A percentile compares a stretch with the other conserved stretches of the same genome.
These are phyloP conservation scores for Aspergillus brunneoviolaceus DNA, from an alignment of 2,329 filamentous ascomycete genomes.

Conservation along the genomic window DNA sequence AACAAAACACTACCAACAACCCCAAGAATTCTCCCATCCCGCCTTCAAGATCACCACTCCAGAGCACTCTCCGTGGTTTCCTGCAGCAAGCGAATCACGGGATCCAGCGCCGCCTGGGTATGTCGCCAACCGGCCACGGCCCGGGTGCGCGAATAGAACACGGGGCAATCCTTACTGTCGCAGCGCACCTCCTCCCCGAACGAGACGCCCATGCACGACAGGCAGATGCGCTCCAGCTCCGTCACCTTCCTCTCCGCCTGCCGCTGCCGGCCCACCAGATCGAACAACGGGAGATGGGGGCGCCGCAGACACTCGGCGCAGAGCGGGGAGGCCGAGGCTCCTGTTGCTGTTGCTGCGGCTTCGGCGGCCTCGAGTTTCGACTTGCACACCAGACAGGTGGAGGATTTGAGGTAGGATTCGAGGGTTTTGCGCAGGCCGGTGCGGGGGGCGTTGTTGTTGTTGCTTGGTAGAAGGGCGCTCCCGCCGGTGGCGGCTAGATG, in stretches of 20 bases:
- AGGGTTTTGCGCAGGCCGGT: slow-evolving; percentile 61
- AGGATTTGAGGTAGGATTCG: slow-evolving; percentile 88
- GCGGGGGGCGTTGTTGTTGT: not conserved
- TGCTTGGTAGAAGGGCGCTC: slow-evolving; percentile 27
- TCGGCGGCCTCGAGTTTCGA: slow-evolving; percentile 53
- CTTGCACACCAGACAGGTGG: slow-evolving; percentile 75
- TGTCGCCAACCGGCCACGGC: slow-evolving; percentile 38
- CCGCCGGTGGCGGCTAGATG: slow-evolving; percentile 31
- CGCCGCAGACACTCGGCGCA: slow-evolving; percentile 38
- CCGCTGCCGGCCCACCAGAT: slow-evolving; percentile 62
- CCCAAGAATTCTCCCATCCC: too few relatives aligned
- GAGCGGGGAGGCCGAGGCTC: slow-evolving; percentile 32
- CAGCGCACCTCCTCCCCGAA: slow-evolving; percentile 78
- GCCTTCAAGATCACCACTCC: slow-evolving; percentile 35
- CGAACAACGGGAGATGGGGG: slow-evolving; percentile 59
- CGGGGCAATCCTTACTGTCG: slow-evolving; percentile 87
- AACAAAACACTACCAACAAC: not conserved
- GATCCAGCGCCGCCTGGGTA: slow-evolving; percentile 36
- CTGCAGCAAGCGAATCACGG: slow-evolving; percentile 39
- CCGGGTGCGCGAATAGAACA: slow-evolving; percentile 67
- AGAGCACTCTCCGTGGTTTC: slow-evolving; percentile 32
- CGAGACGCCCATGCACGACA: slow-evolving; percentile 72
- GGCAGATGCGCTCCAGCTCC: slow-evolving; percentile 71
- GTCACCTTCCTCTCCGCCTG: slow-evolving; percentile 62
- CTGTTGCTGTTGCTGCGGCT: slow-evolving; percentile 3